Conservation (phyloP, 352 stramenopile genomes). For the Saprolegnia diclina region DNA sequence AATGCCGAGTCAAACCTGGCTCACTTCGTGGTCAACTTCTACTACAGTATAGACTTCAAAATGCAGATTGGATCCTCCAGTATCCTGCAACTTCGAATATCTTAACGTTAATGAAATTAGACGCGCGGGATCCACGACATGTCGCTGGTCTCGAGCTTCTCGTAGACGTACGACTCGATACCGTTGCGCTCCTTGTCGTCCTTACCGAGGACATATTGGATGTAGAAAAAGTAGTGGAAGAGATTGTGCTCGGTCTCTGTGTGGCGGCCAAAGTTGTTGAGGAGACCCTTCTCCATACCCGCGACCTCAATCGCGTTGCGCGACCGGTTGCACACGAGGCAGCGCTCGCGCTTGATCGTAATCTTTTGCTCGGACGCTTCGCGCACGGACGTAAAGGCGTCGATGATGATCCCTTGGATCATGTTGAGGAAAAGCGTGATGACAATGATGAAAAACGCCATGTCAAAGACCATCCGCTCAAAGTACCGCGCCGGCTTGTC, state of each 20-base stretch:
- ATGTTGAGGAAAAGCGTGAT: constrained; percentile 29
- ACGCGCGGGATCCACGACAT: constrained; percentile 27
- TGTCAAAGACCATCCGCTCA: constrained; percentile 21
- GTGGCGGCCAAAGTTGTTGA: constrained; percentile 27
- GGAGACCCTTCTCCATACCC: constrained; percentile 15
- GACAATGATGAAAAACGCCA: constrained; percentile 24
- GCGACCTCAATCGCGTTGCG: constrained; percentile 23
- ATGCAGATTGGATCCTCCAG: no score
- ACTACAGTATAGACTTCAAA: no score
- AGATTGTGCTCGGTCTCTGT: constrained; percentile 23
- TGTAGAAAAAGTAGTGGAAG: constrained; percentile 29
- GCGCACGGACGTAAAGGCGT: constrained; percentile 25
- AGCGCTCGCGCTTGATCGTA: constrained; percentile 10
- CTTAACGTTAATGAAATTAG: background rate
- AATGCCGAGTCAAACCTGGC: no score
- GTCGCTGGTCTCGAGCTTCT: constrained; percentile 26
- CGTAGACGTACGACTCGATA: constrained; percentile 23
- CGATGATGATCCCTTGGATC: constrained; percentile 29
- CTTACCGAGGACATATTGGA: constrained; percentile 18
- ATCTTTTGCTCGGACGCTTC: constrained; percentile 22
- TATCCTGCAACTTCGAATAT: no score
- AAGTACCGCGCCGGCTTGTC: constrained; percentile 10
- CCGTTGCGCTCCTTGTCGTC: constrained; percentile 27
- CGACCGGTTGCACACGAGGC: constrained; percentile 25
- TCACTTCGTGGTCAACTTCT: no score